phyloP scores from a whole-genome alignment of 2,329 filamentous ascomycete species.

The Xylaria hypoxylon region DNA sequence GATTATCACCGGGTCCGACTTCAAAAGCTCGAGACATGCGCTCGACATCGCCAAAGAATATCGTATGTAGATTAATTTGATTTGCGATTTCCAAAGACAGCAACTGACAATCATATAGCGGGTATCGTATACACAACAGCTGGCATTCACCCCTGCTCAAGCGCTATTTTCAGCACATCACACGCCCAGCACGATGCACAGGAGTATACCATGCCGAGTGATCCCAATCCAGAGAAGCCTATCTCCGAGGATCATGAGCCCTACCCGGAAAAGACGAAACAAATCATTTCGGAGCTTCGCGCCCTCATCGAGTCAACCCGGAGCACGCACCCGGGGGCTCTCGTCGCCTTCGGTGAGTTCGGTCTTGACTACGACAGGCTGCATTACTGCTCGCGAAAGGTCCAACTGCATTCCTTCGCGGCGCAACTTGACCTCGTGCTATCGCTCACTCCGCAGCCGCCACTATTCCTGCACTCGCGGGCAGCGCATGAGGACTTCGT shows the following conservation, averaged over 20 bases:
- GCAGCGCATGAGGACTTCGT: conserved; percentile 91
- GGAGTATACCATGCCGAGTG: conserved; percentile 64
- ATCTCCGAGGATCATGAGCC: conserved; percentile 62
- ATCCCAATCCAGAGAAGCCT: conserved; percentile 62
- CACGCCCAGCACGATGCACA: conserved; percentile 57
- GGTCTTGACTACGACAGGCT: conserved; percentile 96
- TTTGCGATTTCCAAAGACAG: not conserved
- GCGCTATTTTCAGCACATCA: conserved; percentile 76
- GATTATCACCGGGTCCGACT: conserved; percentile 92
- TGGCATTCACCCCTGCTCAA: conserved; percentile 92
- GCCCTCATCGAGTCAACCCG: conserved; percentile 72
- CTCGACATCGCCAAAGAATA: conserved; percentile 78
- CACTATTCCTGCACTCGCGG: conserved; percentile 91
- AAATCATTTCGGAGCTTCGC: conserved; percentile 70
- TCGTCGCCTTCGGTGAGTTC: conserved; percentile 92
- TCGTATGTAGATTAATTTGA: conserved; percentile 63
- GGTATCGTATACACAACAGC: conserved; percentile 89
- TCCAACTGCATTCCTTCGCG: conserved; percentile 87
- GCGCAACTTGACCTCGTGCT: conserved; percentile 84
- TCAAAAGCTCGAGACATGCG: conserved; percentile 80
- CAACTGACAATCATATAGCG: conserved; percentile 55
- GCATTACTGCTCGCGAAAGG: conserved; percentile 80
- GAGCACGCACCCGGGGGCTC: conserved; percentile 53
- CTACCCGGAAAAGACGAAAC: conserved; percentile 58
- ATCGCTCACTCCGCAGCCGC: conserved; percentile 75